Evolutionary conservation across 2,329 filamentous ascomycete genomes (phyloP), one percentile per base, ranked within the genome.

Genomic region (Aspergillus proliferans): DNA sequence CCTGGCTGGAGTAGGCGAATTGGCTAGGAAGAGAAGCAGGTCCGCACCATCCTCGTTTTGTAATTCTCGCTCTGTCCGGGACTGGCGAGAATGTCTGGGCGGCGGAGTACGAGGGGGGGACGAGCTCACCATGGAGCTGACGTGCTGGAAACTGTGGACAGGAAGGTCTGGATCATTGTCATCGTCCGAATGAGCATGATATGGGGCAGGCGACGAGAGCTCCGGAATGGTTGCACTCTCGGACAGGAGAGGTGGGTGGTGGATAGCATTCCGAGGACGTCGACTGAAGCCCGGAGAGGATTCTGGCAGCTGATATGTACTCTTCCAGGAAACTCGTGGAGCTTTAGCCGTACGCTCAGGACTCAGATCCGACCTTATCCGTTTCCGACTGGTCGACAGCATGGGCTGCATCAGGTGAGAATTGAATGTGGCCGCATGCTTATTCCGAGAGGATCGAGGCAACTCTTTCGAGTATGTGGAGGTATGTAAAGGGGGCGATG

Each of bases 91-190:
- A 66, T 59, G 79, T 75, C 65, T 81, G 24, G 86, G 76, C 14
- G 80, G 87, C n/a, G 88, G 88, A 44, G 89, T 94, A 51, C 84
- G 83, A 34, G 90, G 90, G 34, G 90, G 90, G 10, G 91, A 95
- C n/a, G 88, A 88, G 43, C 77, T 81, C 47, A 84, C 73, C 60
- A 82, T 77, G 51, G 78, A 80, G 59, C 62, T 66, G 45, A 65
- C 57, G 41, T 65, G 58, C 33, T 61, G 67, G 46, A 68, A 64
- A 46, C 63, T 70, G 50, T 68, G 66, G 9, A 83, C 73, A 3
- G 89, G 88, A 2, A 94, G 77, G 48, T 90, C 82, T 54, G 88
- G 83, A 54, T 95, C 89, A 45, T 95, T 91, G 48, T 95, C 88
- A 58, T 93, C 87, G 12, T 83, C 84, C 45, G 61, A 77, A 8